Evolutionary conservation across 192 early-diverging fungal genomes (phyloP).

Genomic region (Coemansia sp.): DNA sequence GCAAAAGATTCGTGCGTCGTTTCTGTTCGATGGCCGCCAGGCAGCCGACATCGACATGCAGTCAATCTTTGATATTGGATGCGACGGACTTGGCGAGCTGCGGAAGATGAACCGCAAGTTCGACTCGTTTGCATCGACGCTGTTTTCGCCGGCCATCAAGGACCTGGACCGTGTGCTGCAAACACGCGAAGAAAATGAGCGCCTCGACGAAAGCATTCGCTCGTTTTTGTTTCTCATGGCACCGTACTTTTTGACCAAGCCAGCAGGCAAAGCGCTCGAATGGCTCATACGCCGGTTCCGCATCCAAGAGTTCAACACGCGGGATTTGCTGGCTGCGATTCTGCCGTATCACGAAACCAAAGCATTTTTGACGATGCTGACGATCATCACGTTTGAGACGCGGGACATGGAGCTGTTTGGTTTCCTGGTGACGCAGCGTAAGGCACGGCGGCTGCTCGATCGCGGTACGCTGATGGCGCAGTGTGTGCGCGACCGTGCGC

Average conservation of each 20-base stretch:
- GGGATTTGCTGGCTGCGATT: slow-evolving; percentile 70
- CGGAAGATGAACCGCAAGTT: slow-evolving; percentile 65
- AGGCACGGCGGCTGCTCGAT: slow-evolving; percentile 61
- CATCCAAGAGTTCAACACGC: slow-evolving; percentile 87
- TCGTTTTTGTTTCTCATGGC: slow-evolving; percentile 76
- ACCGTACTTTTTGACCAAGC: slow-evolving; percentile 80
- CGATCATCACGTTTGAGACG: slow-evolving; percentile 68
- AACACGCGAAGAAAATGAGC: slow-evolving; percentile 76
- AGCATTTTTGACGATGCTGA: slow-evolving; percentile 80
- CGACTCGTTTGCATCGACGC: slow-evolving; percentile 61
- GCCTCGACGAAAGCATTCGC: slow-evolving; percentile 74
- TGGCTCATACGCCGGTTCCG: slow-evolving; percentile 86
- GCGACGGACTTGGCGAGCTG: slow-evolving; percentile 77
- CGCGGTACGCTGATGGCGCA: slow-evolving; percentile 70
- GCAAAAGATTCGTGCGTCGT: slow-evolving; percentile 68
- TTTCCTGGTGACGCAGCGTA: slow-evolving; percentile 46
- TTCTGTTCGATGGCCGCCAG: slow-evolving; percentile 76
- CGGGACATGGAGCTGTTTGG: slow-evolving; percentile 44
- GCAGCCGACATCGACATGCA: slow-evolving; percentile 89
- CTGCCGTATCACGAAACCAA: slow-evolving; percentile 94
- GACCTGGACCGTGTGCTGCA: slow-evolving; percentile 74
- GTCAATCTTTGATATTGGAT: slow-evolving; percentile 81
- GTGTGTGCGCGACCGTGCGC: slow-evolving; percentile 63
- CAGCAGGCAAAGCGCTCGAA: slow-evolving; percentile 86
- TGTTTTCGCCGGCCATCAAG: slow-evolving; percentile 84